Evolutionary conservation across 176 grass and related monocot genomes (phyloP).

Genomic region (Otatea glauca): DNA sequence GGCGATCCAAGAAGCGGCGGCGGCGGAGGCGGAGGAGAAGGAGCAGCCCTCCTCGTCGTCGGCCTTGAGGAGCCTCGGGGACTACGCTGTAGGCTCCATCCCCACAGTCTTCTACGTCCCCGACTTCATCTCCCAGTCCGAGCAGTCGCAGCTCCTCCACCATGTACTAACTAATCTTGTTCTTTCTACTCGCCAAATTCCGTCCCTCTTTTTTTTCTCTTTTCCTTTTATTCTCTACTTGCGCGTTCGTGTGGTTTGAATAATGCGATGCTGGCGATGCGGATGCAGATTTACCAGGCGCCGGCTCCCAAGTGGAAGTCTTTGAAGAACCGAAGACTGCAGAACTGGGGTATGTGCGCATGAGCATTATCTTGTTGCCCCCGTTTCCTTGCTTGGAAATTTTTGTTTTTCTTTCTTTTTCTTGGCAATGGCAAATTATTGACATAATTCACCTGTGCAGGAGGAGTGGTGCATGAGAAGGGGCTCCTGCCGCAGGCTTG

Average conservation of each 20-base stretch:
- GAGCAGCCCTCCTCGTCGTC: slow-evolving; percentile 3
- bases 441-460: slow-evolving; percentile 43
- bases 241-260: not conserved
- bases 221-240: not conserved
- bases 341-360: slow-evolving; percentile 75
- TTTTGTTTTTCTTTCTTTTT: not conserved
- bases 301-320: slow-evolving; percentile 79
- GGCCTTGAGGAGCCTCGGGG: slow-evolving; percentile 24
- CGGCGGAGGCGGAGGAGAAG: slow-evolving; percentile 21
- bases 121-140: slow-evolving; percentile 65
- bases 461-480: slow-evolving; percentile 90
- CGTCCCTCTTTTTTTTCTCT: not conserved
- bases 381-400: not conserved
- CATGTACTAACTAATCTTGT: slow-evolving; percentile 44
- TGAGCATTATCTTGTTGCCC: not conserved
- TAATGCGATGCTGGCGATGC: not conserved
- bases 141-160: slow-evolving; percentile 80
- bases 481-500: slow-evolving; percentile 81
- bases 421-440: not conserved
- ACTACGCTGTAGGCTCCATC: slow-evolving; percentile 51
- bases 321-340: slow-evolving; percentile 84
- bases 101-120: slow-evolving; percentile 75
- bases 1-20: not conserved
- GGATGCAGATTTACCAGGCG: slow-evolving; percentile 72
- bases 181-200: not conserved